phyloP scores from a whole-genome alignment of 805 yeast genomes.

The Starmera quercuum region DNA sequence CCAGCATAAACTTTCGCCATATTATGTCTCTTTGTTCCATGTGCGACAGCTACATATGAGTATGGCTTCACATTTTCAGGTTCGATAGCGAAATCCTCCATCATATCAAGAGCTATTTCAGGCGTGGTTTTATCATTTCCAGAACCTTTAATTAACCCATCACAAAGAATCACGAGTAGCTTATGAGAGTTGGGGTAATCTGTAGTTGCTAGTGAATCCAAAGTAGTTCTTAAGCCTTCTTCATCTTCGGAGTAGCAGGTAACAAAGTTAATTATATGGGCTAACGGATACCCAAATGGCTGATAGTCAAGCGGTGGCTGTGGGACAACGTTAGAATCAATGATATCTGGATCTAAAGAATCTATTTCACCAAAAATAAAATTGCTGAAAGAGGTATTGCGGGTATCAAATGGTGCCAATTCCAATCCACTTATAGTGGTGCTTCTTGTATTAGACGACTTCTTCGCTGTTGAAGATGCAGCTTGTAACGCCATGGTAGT shows the following conservation, averaged over 20 bases:
- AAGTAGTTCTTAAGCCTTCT: conserved; percentile 75
- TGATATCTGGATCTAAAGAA: conserved; percentile 48
- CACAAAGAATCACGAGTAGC: conserved; percentile 78
- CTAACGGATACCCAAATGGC: conserved; percentile 78
- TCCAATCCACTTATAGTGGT: conserved; percentile 2
- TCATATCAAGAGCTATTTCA: conserved; percentile 80
- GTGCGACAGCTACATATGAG: conserved; percentile 93
- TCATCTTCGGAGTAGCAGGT: conserved; percentile 95
- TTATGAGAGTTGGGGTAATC: conserved; percentile 95
- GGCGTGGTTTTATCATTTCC: conserved; percentile 88
- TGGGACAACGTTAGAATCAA: conserved; percentile 75
- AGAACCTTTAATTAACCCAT: conserved; percentile 90
- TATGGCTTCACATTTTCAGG: conserved; percentile 70
- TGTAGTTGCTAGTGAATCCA: conserved; percentile 91
- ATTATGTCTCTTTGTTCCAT: conserved; percentile 90
- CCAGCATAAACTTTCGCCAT: conserved; percentile 98
- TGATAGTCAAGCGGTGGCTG: conserved; percentile 88
- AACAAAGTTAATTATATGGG: conserved; percentile 67
- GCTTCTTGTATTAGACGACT: conserved; percentile 2
- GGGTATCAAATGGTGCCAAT: conserved; percentile 15
- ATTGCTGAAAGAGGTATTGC: conserved; percentile 17
- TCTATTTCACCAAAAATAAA: conserved; percentile 22
- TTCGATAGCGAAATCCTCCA: conserved; percentile 69
- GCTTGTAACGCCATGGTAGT: conserved; percentile 65
- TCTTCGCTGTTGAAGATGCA: conserved; percentile 7